Evolutionary conservation across 495 filamentous ascomycete genomes (phyloP).

Genomic region (Pyronema domesticum): DNA sequence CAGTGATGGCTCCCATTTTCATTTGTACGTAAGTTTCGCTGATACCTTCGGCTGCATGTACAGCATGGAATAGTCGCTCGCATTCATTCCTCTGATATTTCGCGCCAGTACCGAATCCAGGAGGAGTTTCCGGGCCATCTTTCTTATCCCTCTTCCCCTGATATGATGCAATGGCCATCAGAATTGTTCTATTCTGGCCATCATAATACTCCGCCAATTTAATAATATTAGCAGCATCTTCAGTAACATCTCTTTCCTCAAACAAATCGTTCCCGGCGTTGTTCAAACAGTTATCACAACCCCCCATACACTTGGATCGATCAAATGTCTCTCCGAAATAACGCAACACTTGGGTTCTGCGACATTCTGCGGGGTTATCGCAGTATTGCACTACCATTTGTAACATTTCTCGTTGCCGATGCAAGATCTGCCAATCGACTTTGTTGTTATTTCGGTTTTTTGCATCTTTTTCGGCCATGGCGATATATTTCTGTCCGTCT

Average conservation of each 20-base stretch:
- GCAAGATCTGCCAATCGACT: slow-evolving; percentile 12
- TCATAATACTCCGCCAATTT: slow-evolving; percentile 41
- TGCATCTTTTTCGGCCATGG: slow-evolving; percentile 66
- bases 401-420: slow-evolving; percentile 64
- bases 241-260: slow-evolving; percentile 54
- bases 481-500: slow-evolving; percentile 44
- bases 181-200: slow-evolving; percentile 30
- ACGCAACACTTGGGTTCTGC: slow-evolving; percentile 66
- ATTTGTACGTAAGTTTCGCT: slow-evolving; percentile 37
- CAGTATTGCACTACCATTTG: slow-evolving; percentile 67
- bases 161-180: slow-evolving; percentile 35
- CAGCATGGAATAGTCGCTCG: slow-evolving; percentile 32
- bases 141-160: slow-evolving; percentile 29
- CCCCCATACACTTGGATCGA: slow-evolving; percentile 45
- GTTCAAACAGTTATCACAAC: slow-evolving; percentile 67
- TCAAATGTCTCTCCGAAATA: slow-evolving; percentile 83
- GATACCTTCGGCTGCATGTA: slow-evolving; percentile 28
- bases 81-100: slow-evolving; percentile 31
- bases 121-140: slow-evolving; percentile 20
- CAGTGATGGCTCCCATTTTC: slow-evolving; percentile 38
- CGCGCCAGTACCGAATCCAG: slow-evolving; percentile 31
- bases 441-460: slow-evolving; percentile 55
- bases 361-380: slow-evolving; percentile 70
- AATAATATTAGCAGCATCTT: slow-evolving; percentile 51
- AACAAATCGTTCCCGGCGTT: slow-evolving; percentile 39